Conservation (phyloP, 148 eudicot genomes). For the Rhododendron henanense region DNA sequence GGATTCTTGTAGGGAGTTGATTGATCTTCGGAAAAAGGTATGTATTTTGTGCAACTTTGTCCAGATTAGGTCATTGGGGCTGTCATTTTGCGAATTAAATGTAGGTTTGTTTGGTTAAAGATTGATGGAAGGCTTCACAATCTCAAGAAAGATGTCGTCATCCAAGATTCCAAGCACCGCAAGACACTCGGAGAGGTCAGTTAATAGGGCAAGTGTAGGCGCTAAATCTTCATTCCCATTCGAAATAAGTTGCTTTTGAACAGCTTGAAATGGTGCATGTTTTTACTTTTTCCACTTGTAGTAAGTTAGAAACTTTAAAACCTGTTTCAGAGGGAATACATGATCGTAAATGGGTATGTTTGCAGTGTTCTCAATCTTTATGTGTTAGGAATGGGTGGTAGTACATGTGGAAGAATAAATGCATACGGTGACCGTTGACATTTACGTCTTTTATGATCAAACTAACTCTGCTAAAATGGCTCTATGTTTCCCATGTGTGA, state of each 20-base stretch:
- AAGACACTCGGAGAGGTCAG: constrained; percentile 95
- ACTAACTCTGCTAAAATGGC: not conserved
- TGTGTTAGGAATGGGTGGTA: not conserved
- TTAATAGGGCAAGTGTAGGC: constrained; percentile 3
- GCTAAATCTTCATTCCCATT: not conserved
- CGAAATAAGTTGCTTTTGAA: not conserved
- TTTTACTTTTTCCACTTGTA: not conserved
- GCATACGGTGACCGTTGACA: not conserved
- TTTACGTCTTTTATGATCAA: not conserved
- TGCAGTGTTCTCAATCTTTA: not conserved
- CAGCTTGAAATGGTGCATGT: not conserved
- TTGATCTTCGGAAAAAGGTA: constrained; percentile 83
- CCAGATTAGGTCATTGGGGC: not conserved
- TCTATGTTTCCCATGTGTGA: not conserved
- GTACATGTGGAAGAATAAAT: not conserved
- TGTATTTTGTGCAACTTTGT: not conserved
- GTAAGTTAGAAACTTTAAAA: not conserved
- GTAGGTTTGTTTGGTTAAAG: constrained; percentile 31
- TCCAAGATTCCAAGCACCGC: constrained; percentile 92
- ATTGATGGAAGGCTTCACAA: constrained; percentile 77
- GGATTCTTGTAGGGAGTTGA: constrained; percentile 81
- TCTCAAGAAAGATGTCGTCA: constrained; percentile 83
- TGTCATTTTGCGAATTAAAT: constrained; percentile 10
- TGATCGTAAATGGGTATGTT: not conserved
- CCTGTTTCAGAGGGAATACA: not conserved